phyloP scores from a whole-genome alignment of 257 asterid genomes.

The Solanum pimpinellifolium region DNA sequence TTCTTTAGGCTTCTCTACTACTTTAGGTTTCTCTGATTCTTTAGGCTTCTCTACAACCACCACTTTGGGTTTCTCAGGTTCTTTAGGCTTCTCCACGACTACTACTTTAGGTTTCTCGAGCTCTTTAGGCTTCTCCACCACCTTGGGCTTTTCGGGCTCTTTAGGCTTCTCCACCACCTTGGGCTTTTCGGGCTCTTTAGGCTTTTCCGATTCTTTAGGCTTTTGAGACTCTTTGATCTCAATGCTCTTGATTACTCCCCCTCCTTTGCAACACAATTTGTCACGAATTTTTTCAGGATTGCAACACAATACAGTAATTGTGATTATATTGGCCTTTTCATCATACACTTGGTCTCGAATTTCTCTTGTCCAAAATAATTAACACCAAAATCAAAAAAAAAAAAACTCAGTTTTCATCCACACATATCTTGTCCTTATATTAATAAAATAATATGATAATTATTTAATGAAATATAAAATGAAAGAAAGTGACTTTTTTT shows the following conservation, averaged over 20 bases:
- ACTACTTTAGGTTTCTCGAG: neutral
- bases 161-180: conserved; percentile 12
- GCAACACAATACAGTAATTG: conserved; percentile 61
- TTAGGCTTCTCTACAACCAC: neutral
- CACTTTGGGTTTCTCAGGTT: neutral
- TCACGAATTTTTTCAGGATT: conserved; percentile 76
- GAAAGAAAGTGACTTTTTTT: neutral
- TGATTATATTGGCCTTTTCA: conserved; percentile 51
- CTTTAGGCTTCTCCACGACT: neutral
- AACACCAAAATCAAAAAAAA: neutral
- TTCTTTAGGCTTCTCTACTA: neutral
- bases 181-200: neutral
- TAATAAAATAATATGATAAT: neutral
- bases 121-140: neutral
- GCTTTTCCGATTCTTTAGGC: conserved; percentile 9
- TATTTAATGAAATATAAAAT: neutral
- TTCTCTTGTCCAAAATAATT: conserved; percentile 35
- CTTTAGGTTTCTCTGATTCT: neutral
- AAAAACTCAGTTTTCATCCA: neutral
- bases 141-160: conserved; percentile 5
- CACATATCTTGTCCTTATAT: neutral
- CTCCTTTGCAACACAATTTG: conserved; percentile 48
- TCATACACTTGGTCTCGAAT: conserved; percentile 58
- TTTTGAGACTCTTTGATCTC: conserved; percentile 33
- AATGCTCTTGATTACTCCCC: conserved; percentile 49